Evolutionary conservation across 1,139 yeast species (phyloP).

Genomic region (Suzukiozyma palmioleophila): DNA sequence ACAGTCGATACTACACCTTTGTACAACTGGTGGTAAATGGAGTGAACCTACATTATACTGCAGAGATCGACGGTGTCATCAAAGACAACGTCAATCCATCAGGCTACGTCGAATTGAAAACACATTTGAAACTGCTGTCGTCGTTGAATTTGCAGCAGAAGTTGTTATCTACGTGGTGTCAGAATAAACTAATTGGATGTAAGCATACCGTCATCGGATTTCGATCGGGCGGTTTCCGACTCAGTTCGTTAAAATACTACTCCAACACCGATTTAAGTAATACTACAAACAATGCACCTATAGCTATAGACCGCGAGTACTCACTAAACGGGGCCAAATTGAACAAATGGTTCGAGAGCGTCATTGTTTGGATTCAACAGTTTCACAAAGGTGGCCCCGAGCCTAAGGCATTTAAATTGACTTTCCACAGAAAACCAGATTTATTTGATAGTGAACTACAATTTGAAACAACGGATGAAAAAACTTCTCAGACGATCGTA

Average conservation of each 20-base stretch:
- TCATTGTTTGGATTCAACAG: slow-evolving; percentile 12
- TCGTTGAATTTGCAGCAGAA: slow-evolving; percentile 12
- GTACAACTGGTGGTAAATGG: slow-evolving; percentile 11
- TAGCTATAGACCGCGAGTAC: slow-evolving; percentile 10
- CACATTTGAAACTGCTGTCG: slow-evolving; percentile 14
- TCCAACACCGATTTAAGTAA: slow-evolving; percentile 13
- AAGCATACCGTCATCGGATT: slow-evolving; percentile 18
- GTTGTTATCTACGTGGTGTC: slow-evolving; percentile 19
- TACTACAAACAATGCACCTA: slow-evolving; percentile 11
- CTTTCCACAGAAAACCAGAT: slow-evolving; percentile 8
- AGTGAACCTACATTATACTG: slow-evolving; percentile 16
- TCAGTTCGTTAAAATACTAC: slow-evolving; percentile 17
- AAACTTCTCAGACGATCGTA: slow-evolving; percentile 8
- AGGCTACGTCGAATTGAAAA: slow-evolving; percentile 21
- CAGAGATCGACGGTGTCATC: slow-evolving; percentile 21
- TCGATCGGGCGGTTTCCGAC: slow-evolving; percentile 14
- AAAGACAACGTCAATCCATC: slow-evolving; percentile 7
- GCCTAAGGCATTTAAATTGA: slow-evolving; percentile 7
- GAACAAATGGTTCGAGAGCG: slow-evolving; percentile 15
- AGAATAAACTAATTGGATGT: slow-evolving; percentile 17
- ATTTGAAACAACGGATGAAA: slow-evolving; percentile 3
- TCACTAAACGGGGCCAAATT: slow-evolving; percentile 13
- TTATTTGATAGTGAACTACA: slow-evolving; percentile 8
- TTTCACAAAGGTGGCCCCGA: slow-evolving; percentile 2
- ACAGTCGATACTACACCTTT: slow-evolving; percentile 15